Conservation (phyloP, 148 eudicot genomes). For the Polygonum maritimum region DNA sequence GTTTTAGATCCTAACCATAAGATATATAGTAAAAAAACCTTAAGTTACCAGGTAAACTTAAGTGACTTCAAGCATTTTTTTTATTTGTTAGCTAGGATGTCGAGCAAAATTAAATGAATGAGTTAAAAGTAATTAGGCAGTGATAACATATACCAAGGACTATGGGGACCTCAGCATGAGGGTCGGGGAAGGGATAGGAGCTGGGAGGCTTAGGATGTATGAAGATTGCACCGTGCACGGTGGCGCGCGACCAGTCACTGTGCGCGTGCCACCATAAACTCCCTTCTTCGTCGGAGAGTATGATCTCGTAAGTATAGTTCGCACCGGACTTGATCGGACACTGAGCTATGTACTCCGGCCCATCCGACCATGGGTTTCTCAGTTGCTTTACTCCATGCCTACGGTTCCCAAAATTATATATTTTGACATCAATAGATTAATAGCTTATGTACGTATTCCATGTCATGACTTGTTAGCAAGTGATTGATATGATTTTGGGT, state of each 20-base stretch:
- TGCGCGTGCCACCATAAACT: conserved; percentile 40
- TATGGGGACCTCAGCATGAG: conserved; percentile 24
- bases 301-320: conserved; percentile 21
- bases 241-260: conserved; percentile 38
- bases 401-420: no score
- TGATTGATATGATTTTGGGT: no score
- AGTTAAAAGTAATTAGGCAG: neutral
- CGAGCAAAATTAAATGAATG: no score
- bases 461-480: no score
- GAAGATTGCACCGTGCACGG: conserved; percentile 28
- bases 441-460: no score
- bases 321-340: conserved; percentile 26
- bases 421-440: no score
- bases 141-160: conserved; percentile 16
- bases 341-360: conserved; percentile 28
- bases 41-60: no score
- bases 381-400: conserved; percentile 40
- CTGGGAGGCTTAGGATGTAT: conserved; percentile 14
- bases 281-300: conserved; percentile 29
- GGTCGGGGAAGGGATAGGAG: conserved; percentile 24
- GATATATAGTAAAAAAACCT: no score
- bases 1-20: no score
- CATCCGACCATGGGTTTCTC: conserved; percentile 33
- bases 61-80: no score
- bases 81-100: no score